Conservation (phyloP, 2,329 filamentous ascomycete genomes). For the Samsoniella hepiali region DNA sequence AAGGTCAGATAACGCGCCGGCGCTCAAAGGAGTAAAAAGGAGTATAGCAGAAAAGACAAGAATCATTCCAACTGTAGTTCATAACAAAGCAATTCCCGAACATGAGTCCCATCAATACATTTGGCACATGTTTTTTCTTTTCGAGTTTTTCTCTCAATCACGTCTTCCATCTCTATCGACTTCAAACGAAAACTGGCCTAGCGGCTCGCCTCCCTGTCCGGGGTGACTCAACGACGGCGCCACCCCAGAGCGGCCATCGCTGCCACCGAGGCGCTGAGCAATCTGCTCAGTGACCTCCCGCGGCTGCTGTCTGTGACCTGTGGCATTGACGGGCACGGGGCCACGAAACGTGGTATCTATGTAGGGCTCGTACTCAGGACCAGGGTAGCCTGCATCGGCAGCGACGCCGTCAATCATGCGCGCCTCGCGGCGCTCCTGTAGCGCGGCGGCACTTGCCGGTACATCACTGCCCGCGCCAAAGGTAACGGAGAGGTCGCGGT, state of each 20-base stretch:
- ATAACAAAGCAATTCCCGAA: background rate
- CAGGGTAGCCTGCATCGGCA: conserved; percentile 51
- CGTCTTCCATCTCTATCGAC: conserved; percentile 33
- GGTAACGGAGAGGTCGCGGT: conserved; percentile 22
- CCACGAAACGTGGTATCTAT: conserved; percentile 63
- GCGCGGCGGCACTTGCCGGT: conserved; percentile 43
- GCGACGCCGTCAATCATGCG: conserved; percentile 66
- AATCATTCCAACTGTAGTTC: background rate
- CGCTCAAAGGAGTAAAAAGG: background rate
- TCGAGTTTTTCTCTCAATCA: background rate
- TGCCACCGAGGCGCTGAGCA: conserved; percentile 54
- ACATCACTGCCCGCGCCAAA: conserved; percentile 37
- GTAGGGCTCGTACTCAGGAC: conserved; percentile 50
- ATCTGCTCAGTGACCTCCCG: conserved; percentile 63
- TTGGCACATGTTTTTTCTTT: background rate
- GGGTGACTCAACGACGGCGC: conserved; percentile 38
- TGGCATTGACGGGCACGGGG: conserved; percentile 44
- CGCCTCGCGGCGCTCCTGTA: conserved; percentile 56
- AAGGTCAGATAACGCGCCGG: background rate
- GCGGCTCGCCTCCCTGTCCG: conserved; percentile 41
- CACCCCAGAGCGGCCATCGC: conserved; percentile 39
- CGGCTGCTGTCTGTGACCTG: conserved; percentile 14
- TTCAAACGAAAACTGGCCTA: conserved; percentile 62
- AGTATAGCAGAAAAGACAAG: background rate
- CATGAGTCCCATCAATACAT: background rate